Evolutionary conservation across 1,284 basidiomycete species (phyloP).

Genomic region (Fomitopsis schrenkii): DNA sequence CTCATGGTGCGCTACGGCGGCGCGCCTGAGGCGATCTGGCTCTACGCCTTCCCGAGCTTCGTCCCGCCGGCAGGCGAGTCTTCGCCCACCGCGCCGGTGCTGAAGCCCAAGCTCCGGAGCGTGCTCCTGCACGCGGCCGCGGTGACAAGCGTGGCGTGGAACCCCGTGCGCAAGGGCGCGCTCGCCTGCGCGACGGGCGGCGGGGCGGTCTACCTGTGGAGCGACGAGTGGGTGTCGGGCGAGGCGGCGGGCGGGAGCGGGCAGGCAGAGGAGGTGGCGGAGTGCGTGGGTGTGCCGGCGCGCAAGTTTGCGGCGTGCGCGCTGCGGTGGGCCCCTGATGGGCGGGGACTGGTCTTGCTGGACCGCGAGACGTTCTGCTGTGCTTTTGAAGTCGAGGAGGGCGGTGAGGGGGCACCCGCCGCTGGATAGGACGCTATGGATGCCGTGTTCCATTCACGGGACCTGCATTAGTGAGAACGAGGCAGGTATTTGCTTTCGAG

Average conservation of each 20-base stretch:
- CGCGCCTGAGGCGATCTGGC: constrained; percentile 45
- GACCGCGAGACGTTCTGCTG: constrained; percentile 79
- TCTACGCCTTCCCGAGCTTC: constrained; percentile 29
- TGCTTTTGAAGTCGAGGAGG: constrained; percentile 74
- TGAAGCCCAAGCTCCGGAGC: constrained; percentile 57
- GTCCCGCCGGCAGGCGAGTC: not conserved
- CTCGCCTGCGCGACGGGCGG: constrained; percentile 67
- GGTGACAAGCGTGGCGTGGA: constrained; percentile 68
- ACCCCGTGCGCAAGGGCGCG: constrained; percentile 67
- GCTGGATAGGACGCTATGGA: not conserved
- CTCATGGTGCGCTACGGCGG: constrained; percentile 69
- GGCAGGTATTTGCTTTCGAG: no score
- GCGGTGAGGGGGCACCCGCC: constrained; percentile 18
- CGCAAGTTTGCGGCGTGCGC: constrained; percentile 65
- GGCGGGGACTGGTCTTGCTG: constrained; percentile 68
- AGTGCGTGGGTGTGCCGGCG: constrained; percentile 77
- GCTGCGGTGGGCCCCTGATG: constrained; percentile 78
- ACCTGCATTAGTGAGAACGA: no score
- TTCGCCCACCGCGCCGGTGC: constrained; percentile 1
- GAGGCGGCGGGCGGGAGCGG: constrained; percentile 49
- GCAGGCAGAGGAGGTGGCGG: constrained; percentile 58
- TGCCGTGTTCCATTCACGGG: no score
- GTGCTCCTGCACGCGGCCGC: constrained; percentile 62
- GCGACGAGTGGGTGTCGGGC: constrained; percentile 63
- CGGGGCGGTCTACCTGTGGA: constrained; percentile 75